These are phyloP conservation scores for Nicotiana sylvestris DNA, from an alignment of 257 asterid species.

Conservation along the genomic window DNA sequence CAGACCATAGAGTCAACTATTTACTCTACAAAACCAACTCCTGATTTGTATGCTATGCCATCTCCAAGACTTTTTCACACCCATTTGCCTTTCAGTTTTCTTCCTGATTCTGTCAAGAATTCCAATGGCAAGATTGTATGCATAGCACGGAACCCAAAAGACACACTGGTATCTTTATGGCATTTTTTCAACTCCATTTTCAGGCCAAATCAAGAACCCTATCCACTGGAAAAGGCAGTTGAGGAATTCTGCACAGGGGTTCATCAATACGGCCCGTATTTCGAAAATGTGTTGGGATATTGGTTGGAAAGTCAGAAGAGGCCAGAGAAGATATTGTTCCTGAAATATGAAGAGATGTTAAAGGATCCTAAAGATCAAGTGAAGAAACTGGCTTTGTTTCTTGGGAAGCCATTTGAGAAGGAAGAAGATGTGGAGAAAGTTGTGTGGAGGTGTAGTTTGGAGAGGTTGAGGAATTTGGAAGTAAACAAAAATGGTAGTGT, in stretches of 20 bases:
- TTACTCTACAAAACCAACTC: constrained; percentile 19
- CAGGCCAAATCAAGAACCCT: constrained; percentile 23
- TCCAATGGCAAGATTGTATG: constrained; percentile 28
- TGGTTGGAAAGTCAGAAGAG: constrained; percentile 24
- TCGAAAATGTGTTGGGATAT: constrained; percentile 30
- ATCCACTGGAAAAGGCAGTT: constrained; percentile 29
- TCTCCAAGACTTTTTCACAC: constrained; percentile 37
- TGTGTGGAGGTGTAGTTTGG: constrained; percentile 32
- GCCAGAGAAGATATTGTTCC: constrained; percentile 29
- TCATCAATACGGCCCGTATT: constrained; percentile 34
- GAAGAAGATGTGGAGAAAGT: constrained; percentile 25
- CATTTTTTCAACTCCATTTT: constrained; percentile 32
- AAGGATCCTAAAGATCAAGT: constrained; percentile 25
- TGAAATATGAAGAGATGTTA: constrained; percentile 33
- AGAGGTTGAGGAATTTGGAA: constrained; percentile 31
- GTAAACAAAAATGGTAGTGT: constrained; percentile 29
- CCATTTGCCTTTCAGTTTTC: constrained; percentile 25
- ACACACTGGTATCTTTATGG: constrained; percentile 31
- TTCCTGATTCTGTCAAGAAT: constrained; percentile 20
- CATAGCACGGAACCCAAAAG: constrained; percentile 35
- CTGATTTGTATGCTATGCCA: constrained; percentile 20
- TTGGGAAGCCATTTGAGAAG: constrained; percentile 21
- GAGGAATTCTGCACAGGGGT: constrained; percentile 32
- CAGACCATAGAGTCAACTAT: constrained; percentile 25
- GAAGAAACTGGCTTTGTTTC: constrained; percentile 29